Evolutionary conservation across 306 rosid species (phyloP), one percentile per base, ranked within the genome.

Genomic region (Sechiopsis laciniata): DNA sequence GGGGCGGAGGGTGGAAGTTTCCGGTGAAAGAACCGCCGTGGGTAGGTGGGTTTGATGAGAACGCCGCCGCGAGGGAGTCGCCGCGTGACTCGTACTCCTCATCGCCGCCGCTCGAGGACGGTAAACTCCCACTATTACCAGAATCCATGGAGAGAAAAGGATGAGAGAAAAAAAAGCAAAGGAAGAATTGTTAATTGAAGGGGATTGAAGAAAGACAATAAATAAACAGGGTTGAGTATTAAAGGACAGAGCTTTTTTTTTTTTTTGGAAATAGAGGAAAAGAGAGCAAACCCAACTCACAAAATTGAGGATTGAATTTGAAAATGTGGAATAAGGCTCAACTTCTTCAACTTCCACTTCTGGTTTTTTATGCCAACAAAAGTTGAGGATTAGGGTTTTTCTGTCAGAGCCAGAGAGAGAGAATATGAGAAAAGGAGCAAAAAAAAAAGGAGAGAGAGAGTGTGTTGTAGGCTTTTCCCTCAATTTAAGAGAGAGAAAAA

Each of bases 41-140:
- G 66, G 11, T n/a, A 0, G 64, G 48, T 9, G 79, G 32, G 50
- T 72, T 63, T 29, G 74, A 75, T 29, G 87, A 70, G 68, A 93
- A 80, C 15, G 60, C 15, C 6, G 88, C 78, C 0, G 96, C 79
- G 78, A 89, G 73, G 19, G 96, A 84, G 14, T 85, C 90, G 52
- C 82, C 83, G 79, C 92, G 90, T 84, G 97, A 94, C 37, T 94
- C 96, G 67, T 85, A 89, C 83, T 89, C 96, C 7, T 94, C 96
- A 1, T 89, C 99, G 42, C 87, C 97, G 53, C 97, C 91, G 37
- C 99, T 94, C 0, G 97, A 91, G 14, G 99, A 94, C 52, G 89
- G 97, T 78, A 94, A 79, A 75, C 99, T 94, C 0, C 92, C 96
- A 82, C 95, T 94, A 79, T 93, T 89, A 0, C 82, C 87, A 1